Evolutionary conservation across 2,329 filamentous ascomycete species (phyloP), one percentile per base, ranked within the genome.

Genomic region (Camptophora hylomeconis): DNA sequence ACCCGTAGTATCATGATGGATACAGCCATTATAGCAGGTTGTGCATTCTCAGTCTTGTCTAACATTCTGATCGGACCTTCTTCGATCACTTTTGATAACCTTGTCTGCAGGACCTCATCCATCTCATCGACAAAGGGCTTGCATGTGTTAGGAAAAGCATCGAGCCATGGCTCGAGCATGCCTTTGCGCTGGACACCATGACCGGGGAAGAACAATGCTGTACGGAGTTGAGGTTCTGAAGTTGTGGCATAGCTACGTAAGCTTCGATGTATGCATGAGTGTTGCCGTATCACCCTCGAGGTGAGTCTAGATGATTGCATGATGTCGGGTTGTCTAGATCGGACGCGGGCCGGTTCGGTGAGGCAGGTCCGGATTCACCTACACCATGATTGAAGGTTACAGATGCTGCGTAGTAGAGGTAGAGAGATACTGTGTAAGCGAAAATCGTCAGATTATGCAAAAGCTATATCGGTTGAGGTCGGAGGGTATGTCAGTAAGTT

Each of bases 11-110:
- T 92, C 35, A 93, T 69, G 48, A 94, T 75, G 16, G 82, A 92
- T 3, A 83, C 89, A 9, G 84, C 82, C 83, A 95, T 92, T 54
- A 94, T 93, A 45, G 87, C 86, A 2, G 87, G 87, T 54, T 95
- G 87, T 3, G 87, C 80, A 50, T 92, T 86, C 40, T 80, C 72
- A 4, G 87, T 94, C 33, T 72, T 69, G 21, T 81, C 92, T 32
- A 95, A 71, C 28, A 66, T 58, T 32, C 72, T 73, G 44, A 80
- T 81, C 2, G 87, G 80, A 0, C 87, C 86, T 16, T 80, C 63
- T 35, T 76, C 73, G 43, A 94, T 93, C 35, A 87, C 67, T 15
- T 67, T 63, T 20, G 81, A 84, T 33, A 95, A 67, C 38, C 75
- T 75, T 47, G 76, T 74, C 43, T 77, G 70, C 45, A 92, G 67